Base-by-base conservation (phyloP, 1,139 yeast species). In the Sugiyamaella novakii region DNA sequence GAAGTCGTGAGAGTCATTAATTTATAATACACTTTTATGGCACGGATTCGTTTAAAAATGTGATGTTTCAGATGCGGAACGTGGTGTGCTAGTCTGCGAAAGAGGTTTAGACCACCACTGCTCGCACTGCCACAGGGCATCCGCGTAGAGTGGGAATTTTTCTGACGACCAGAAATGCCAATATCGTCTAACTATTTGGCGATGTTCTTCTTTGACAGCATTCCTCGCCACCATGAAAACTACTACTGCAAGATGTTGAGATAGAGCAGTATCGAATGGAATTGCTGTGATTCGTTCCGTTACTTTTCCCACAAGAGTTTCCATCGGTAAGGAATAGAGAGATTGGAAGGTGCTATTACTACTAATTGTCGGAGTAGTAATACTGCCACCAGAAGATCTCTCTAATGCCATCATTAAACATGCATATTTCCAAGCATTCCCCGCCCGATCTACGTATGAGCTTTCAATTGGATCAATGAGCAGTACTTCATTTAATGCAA, bases 81-180 rank as follows among this genome's bases (percentile, higher is more conserved):
- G 25, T 3, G 43, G 28, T 21, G 39, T 38, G 18, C 37, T 41
- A 21, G 21, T n/a, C n/a, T n/a, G n/a, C n/a, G n/a, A 7, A 11
- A 14, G 10, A 22, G 42, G 29, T 14, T 39, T 21, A 12, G 33
- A 8, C 54, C 59, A 56, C 27, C 36, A 35, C 15, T 47, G 41
- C 42, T 52, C 51, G 30, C 59, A 55, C 31, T 43, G 36, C 36
- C 43, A 44, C 3, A 52, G 48, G 2, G 60, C 59, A 43, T 54
- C 59, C 3, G 55, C 50, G 27, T 55, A 55, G 7, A 57, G 48
- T 1, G 59, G 59, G 39, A 56, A 56, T 41, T 47, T 50, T 17
- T 46, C 54, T 5, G 53, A 38, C 12, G 47, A 34, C 59, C 59
- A 55, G 22, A 47, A 55, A 3, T 25, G 29, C 59, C 59, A 57